A percentile compares a stretch with the other conserved stretches of the same genome.
Conservation (phyloP, 192 early-diverging fungal species). For the Gryganskiella cystojenkinii region DNA sequence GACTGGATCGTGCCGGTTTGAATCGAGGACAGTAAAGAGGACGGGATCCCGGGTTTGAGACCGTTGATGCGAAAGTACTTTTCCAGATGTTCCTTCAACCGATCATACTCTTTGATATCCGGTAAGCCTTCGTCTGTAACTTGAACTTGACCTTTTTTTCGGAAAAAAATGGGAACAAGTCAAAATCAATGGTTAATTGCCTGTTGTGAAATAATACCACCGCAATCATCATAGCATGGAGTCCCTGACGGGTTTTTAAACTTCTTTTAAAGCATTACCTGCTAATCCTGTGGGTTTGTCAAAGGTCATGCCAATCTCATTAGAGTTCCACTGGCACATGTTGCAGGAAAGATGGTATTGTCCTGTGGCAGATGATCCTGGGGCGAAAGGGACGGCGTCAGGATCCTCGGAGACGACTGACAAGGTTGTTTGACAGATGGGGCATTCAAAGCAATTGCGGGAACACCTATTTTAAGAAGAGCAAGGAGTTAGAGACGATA, state of each 20-base stretch:
- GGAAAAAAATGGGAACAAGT: background rate
- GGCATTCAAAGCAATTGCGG: conserved; percentile 95
- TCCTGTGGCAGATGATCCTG: conserved; percentile 35
- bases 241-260: too few species aligned
- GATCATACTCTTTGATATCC: conserved; percentile 85
- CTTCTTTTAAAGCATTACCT: conserved; percentile 50
- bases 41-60: conserved; percentile 23
- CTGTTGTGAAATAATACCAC: too few species aligned
- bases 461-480: conserved; percentile 69
- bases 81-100: conserved; percentile 88
- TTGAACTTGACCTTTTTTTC: conserved; percentile 78
- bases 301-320: conserved; percentile 92
- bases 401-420: conserved; percentile 73
- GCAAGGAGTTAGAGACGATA: too few species aligned
- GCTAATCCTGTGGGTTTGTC: conserved; percentile 93
- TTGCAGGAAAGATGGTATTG: conserved; percentile 84
- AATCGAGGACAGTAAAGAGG: conserved; percentile 44
- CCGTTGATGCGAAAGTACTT: conserved; percentile 67
- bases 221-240: too few species aligned
- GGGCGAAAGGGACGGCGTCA: conserved; percentile 17
- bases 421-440: conserved; percentile 83
- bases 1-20: conserved; percentile 40
- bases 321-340: conserved; percentile 94
- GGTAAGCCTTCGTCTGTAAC: conserved; percentile 73
- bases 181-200: background rate